phyloP scores from a whole-genome alignment of 352 stramenopile species.

The Phytophthora crassamura region DNA sequence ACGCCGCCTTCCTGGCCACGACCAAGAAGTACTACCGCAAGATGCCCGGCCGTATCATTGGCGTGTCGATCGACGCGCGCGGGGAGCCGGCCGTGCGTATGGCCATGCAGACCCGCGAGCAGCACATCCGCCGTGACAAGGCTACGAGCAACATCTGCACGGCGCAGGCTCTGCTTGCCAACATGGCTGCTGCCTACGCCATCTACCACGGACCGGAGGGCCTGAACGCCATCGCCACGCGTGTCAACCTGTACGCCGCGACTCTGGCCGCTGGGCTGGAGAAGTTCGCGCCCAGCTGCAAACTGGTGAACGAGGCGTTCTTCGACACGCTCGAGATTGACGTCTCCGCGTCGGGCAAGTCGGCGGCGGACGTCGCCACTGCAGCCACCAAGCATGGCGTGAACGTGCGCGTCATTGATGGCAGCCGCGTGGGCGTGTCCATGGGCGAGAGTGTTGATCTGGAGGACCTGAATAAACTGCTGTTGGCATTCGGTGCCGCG shows the following conservation, averaged over 20 bases:
- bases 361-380: conserved; percentile 76
- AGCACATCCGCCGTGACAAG: conserved; percentile 99
- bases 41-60: conserved; percentile 99
- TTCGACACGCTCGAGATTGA: conserved; percentile 97
- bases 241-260: conserved; percentile 93
- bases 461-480: conserved; percentile 89
- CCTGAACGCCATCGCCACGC: conserved; percentile 92
- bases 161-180: conserved; percentile 98
- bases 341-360: conserved; percentile 84
- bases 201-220: conserved; percentile 99
- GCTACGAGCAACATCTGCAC: conserved; percentile 99
- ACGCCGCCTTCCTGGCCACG: conserved; percentile 97
- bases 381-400: conserved; percentile 73
- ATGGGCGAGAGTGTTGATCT: conserved; percentile 97
- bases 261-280: conserved; percentile 92
- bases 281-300: conserved; percentile 65
- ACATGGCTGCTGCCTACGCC: conserved; percentile 98
- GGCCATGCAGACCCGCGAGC: conserved; percentile 99
- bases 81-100: conserved; percentile 97
- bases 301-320: conserved; percentile 84
- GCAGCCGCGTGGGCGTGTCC: conserved; percentile 91
- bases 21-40: conserved; percentile 97
- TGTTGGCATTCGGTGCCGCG: conserved; percentile 79
- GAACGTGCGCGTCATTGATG: conserved; percentile 90
- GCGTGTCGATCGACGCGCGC: conserved; percentile 97